phyloP scores from a whole-genome alignment of 257 asterid species.

The Rauvolfia tetraphylla region DNA sequence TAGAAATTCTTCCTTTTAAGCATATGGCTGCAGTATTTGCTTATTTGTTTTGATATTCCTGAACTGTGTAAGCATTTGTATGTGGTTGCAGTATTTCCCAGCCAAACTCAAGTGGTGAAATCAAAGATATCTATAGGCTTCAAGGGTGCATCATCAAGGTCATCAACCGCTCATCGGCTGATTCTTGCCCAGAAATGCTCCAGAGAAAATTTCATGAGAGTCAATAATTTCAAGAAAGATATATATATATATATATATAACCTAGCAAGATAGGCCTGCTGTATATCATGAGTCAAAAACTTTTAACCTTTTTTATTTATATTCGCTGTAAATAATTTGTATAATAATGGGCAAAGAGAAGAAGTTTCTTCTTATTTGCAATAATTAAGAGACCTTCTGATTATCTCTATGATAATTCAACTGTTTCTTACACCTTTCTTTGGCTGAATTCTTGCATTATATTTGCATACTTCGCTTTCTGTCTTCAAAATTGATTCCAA shows the following conservation, averaged over 20 bases:
- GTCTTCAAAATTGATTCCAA: too few relatives aligned
- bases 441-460: too few relatives aligned
- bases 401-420: neutral
- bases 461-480: too few relatives aligned
- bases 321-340: neutral
- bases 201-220: neutral
- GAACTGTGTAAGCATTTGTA: too few relatives aligned
- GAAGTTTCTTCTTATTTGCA: too few relatives aligned
- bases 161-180: neutral
- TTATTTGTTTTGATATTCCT: too few relatives aligned
- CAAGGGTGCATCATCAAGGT: neutral
- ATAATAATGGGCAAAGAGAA: neutral
- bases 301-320: too few relatives aligned
- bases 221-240: neutral
- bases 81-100: constrained; percentile 23
- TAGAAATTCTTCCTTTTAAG: neutral
- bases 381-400: neutral
- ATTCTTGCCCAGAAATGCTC: neutral
- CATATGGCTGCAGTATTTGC: too few relatives aligned
- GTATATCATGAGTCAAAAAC: neutral
- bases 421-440: too few relatives aligned
- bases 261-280: neutral
- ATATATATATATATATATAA: too few relatives aligned
- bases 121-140: neutral
- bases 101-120: constrained; percentile 23